phyloP scores from a whole-genome alignment of 2,329 filamentous ascomycete species.

The Neonectria coccinea region DNA sequence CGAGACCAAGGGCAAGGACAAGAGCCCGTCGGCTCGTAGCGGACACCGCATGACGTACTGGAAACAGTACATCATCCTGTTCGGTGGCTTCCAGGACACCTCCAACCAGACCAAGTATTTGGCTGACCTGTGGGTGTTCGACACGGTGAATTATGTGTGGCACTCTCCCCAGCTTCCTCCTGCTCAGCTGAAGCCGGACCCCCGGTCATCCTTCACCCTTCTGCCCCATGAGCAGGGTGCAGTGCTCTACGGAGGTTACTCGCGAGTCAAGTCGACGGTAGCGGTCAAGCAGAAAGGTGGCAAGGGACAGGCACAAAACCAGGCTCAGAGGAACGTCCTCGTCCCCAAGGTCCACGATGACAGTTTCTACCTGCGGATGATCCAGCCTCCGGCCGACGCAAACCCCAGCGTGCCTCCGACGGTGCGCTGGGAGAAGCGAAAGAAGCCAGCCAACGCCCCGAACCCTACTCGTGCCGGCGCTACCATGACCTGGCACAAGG shows the following conservation, averaged over 20 bases:
- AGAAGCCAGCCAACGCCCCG: slow-evolving; percentile 90
- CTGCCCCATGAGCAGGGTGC: slow-evolving; percentile 91
- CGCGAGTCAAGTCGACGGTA: slow-evolving; percentile 81
- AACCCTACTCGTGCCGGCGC: slow-evolving; percentile 86
- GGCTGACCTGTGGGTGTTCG: slow-evolving; percentile 94
- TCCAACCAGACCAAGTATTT: slow-evolving; percentile 95
- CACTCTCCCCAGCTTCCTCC: slow-evolving; percentile 79
- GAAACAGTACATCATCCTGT: slow-evolving; percentile 96
- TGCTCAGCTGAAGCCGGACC: slow-evolving; percentile 87
- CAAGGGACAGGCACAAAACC: slow-evolving; percentile 68
- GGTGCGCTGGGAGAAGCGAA: slow-evolving; percentile 91
- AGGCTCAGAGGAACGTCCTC: slow-evolving; percentile 77
- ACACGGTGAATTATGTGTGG: slow-evolving; percentile 90
- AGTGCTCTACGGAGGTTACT: slow-evolving; percentile 93
- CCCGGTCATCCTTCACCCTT: slow-evolving; percentile 91
- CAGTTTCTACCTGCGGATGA: slow-evolving; percentile 90
- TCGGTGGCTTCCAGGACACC: slow-evolving; percentile 97
- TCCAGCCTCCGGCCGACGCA: slow-evolving; percentile 75
- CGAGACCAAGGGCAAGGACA: slow-evolving; percentile 81
- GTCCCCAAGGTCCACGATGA: slow-evolving; percentile 94
- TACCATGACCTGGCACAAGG: slow-evolving; percentile 95
- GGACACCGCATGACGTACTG: slow-evolving; percentile 97
- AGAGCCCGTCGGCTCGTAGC: slow-evolving; percentile 84
- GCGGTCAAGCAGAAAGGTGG: slow-evolving; percentile 67
- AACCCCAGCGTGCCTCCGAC: slow-evolving; percentile 73